phyloP scores from a whole-genome alignment of 441 rosid species.

The Eruca vesicaria region DNA sequence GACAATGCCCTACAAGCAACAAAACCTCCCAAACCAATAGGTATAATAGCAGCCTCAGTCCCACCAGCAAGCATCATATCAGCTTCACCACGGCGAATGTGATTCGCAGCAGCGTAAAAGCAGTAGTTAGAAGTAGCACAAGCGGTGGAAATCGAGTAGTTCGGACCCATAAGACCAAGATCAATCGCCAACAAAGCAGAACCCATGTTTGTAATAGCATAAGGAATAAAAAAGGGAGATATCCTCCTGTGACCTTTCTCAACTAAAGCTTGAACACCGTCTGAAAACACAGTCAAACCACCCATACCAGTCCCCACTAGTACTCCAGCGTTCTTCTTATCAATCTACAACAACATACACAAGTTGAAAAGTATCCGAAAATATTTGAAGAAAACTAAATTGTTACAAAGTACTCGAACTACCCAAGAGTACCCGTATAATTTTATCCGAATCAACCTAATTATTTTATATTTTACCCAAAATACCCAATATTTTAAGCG shows the following conservation, averaged over 20 bases:
- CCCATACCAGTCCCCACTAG: constrained; percentile 99
- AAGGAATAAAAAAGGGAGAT: constrained; percentile 91
- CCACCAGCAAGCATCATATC: constrained; percentile 98
- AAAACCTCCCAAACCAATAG: constrained; percentile 94
- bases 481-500: too few relatives aligned
- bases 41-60: constrained; percentile 94
- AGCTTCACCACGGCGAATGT: constrained; percentile 97
- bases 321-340: constrained; percentile 77
- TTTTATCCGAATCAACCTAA: too few relatives aligned
- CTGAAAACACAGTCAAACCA: constrained; percentile 85
- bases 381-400: too few relatives aligned
- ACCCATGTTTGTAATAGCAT: constrained; percentile 94
- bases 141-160: constrained; percentile 43
- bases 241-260: constrained; percentile 87
- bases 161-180: constrained; percentile 96
- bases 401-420: too few relatives aligned
- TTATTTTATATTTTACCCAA: too few relatives aligned
- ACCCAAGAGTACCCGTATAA: too few relatives aligned
- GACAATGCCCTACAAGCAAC: constrained; percentile 96
- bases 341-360: constrained; percentile 52
- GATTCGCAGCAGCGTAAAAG: constrained; percentile 96
- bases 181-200: constrained; percentile 92
- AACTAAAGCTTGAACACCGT: constrained; percentile 75
- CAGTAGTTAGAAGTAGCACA: constrained; percentile 77
- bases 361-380: too few relatives aligned